Conservation (phyloP, 768 basidiomycete species). For the Leccinum fibrillosum region DNA sequence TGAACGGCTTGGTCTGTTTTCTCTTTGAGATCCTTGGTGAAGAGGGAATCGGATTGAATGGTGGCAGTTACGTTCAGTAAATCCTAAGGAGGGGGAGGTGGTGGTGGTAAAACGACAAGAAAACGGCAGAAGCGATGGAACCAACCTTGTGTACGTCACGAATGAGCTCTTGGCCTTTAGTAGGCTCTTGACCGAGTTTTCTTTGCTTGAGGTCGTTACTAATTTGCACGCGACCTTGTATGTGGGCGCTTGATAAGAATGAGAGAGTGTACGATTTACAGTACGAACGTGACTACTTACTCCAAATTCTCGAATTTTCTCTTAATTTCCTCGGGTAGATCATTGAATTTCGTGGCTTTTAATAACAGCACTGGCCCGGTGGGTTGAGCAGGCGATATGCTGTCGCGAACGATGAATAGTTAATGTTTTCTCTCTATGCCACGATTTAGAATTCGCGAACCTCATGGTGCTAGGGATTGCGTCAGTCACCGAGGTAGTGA, state of each 20-base stretch:
- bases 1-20: conserved; percentile 78
- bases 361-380: conserved; percentile 33
- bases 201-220: conserved; percentile 75
- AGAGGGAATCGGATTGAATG: conserved; percentile 62
- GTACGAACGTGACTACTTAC: conserved; percentile 38
- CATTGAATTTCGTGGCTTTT: conserved; percentile 75
- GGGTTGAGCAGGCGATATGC: conserved; percentile 29
- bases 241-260: conserved; percentile 49
- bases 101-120: not conserved
- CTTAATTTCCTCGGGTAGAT: conserved; percentile 68
- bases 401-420: conserved; percentile 7
- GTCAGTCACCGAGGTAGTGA: not conserved
- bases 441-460: conserved; percentile 8
- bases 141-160: conserved; percentile 63
- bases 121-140: not conserved
- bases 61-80: conserved; percentile 57
- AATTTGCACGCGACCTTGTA: conserved; percentile 78
- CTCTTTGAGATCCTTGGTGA: conserved; percentile 65
- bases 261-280: not conserved
- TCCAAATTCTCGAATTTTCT: conserved; percentile 66
- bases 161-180: conserved; percentile 69
- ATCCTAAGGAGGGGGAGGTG: conserved; percentile 45
- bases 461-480: conserved; percentile 22
- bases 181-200: conserved; percentile 71
- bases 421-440: not conserved